A percentile compares a stretch with the other conserved stretches of the same genome.
phyloP scores from a whole-genome alignment of 768 basidiomycete genomes.

The Boletus subcaerulescens region DNA sequence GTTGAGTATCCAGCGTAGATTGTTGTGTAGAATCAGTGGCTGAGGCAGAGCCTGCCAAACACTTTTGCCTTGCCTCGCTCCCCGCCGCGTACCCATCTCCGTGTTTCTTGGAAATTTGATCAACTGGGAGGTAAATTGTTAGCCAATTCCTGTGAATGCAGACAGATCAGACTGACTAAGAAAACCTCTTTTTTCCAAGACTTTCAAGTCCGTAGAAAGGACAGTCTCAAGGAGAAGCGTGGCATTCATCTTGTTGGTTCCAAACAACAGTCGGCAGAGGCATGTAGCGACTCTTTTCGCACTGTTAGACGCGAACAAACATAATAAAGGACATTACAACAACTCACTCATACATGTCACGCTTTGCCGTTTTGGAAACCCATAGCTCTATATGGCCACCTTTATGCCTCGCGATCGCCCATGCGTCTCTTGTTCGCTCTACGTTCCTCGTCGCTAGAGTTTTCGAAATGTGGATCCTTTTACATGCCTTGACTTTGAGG shows the following conservation, averaged over 20 bases:
- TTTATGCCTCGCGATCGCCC: conserved; percentile 55
- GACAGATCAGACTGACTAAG: conserved; percentile 49
- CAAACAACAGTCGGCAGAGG: conserved; percentile 72
- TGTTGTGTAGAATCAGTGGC: not conserved
- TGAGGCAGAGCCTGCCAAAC: not conserved
- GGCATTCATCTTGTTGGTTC: conserved; percentile 74
- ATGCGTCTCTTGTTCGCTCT: conserved; percentile 56
- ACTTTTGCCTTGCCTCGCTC: not conserved
- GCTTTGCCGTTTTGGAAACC: conserved; percentile 62
- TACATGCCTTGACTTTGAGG: conserved; percentile 63
- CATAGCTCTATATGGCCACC: conserved; percentile 61
- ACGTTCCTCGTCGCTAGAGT: conserved; percentile 49
- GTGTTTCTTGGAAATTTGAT: conserved; percentile 63
- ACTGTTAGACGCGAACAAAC: conserved; percentile 1
- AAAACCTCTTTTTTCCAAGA: conserved; percentile 75
- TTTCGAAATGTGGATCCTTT: conserved; percentile 57
- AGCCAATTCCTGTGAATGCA: not conserved
- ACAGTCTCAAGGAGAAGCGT: conserved; percentile 85
- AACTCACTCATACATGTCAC: conserved; percentile 88
- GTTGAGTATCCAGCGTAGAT: not conserved
- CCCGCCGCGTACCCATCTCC: not conserved
- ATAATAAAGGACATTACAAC: not conserved
- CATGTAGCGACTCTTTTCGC: conserved; percentile 64
- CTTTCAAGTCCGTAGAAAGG: conserved; percentile 77
- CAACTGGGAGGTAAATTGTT: conserved; percentile 47